These are phyloP conservation scores for Ophioceras dolichostomum DNA, from an alignment of 2,329 filamentous ascomycete species.

Conservation along the genomic window DNA sequence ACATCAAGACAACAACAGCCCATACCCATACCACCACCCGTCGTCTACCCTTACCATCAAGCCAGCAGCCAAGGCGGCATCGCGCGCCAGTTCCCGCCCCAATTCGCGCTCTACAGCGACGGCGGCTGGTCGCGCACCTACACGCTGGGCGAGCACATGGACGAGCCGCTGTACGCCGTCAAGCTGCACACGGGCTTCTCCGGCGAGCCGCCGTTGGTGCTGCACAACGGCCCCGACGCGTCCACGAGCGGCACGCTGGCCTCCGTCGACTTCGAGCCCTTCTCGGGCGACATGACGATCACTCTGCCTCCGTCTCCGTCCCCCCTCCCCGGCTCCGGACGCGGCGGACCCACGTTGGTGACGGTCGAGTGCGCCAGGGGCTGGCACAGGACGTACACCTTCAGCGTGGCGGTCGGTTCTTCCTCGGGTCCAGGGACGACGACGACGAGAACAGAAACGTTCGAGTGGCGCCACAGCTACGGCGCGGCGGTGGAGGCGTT, in stretches of 20 bases:
- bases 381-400: conserved; percentile 14
- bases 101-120: conserved; percentile 18
- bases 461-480: conserved; percentile 29
- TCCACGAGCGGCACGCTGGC: conserved; percentile 16
- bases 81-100: conserved; percentile 17
- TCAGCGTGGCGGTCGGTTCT: conserved; percentile 20
- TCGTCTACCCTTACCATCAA: neutral
- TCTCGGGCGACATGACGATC: conserved; percentile 11
- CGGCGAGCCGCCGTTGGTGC: conserved; percentile 15
- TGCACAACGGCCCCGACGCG: conserved; percentile 20
- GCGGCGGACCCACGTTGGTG: conserved; percentile 6
- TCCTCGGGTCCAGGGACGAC: too few species aligned
- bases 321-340: conserved; percentile 4
- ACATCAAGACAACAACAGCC: too few species aligned
- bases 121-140: conserved; percentile 7
- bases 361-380: conserved; percentile 4
- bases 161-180: conserved; percentile 19
- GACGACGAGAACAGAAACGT: conserved; percentile 17
- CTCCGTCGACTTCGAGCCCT: conserved; percentile 8
- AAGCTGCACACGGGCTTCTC: conserved; percentile 13
- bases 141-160: conserved; percentile 18
- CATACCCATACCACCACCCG: too few species aligned
- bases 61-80: conserved; percentile 6
- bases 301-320: conserved; percentile 16
- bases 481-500: conserved; percentile 21